Evolutionary conservation across 2,329 filamentous ascomycete genomes (phyloP), one percentile per base, ranked within the genome.

Genomic region (Ophiocordyceps camponoti-floridani): DNA sequence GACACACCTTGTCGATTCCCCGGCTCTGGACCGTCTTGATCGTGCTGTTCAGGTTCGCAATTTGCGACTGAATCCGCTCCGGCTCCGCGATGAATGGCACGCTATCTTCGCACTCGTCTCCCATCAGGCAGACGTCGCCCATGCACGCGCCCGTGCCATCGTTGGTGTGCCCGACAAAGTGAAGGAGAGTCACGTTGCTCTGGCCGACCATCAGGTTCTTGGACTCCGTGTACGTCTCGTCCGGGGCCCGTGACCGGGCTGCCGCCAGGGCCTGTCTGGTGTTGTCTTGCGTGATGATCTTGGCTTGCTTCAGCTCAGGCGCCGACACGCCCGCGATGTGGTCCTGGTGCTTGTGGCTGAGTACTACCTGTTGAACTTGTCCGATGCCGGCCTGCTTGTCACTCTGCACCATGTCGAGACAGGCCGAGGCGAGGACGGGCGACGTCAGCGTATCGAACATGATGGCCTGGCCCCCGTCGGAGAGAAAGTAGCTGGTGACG

Each of bases 31-130:
- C n/a, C 19, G 28, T 42, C 14, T 44, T 8, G 26, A 47, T 47
- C 14, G 42, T 41, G 30, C 40, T 37, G 8, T 14, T 26, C 5
- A 47, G 43, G 13, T 44, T 44, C 30, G 38, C 30, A 4, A 40
- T 33, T 30, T 47, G 45, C 18, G 33, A 13, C 38, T 40, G 18
- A 13, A 47, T 28, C 7, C 43, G 23, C 19, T 44, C 31, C 16
- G 45, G 38, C 33, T 47, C 43, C 30, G 45, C 45, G 35, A 47
- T 47, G 43, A 47, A 47, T 7, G 45, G 43, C n/a, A 47, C 41
- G 40, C 42, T 47, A 23, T 47, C 45, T 41, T 47, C 45, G 43
- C 45, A 47, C 45, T 47, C 45, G 43, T 47, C 45, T 11, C 45
- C 45, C 27, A 44, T 44, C 23, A 47, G 33, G 18, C 43, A 44